These are phyloP conservation scores for Anethum foeniculum DNA, from an alignment of 140 eudicot genomes.

Conservation along the genomic window DNA sequence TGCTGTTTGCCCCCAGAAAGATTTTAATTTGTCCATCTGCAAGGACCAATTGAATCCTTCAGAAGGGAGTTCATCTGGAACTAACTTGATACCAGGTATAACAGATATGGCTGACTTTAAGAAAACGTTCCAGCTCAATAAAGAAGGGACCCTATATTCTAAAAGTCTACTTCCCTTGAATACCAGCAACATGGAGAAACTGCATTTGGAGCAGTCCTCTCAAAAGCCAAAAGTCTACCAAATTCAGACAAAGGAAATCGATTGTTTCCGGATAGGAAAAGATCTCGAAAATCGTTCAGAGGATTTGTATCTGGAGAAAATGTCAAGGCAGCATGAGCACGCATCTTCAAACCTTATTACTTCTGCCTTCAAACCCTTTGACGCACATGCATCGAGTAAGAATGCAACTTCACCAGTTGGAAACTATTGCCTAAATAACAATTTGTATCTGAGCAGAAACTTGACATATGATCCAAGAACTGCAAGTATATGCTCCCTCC, in stretches of 20 bases:
- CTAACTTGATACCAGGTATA: not conserved
- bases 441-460: not conserved
- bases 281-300: not conserved
- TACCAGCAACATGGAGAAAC: not conserved
- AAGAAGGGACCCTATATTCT: constrained; percentile 15
- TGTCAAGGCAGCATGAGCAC: not conserved
- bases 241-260: not conserved
- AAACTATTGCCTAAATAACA: not conserved
- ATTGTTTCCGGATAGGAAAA: not conserved
- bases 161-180: constrained; percentile 2
- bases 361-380: not conserved
- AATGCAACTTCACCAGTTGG: not conserved
- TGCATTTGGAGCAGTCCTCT: not conserved
- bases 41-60: not conserved
- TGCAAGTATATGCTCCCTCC: constrained; percentile 3
- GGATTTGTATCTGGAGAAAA: not conserved
- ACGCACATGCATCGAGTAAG: constrained; percentile 8
- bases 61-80: not conserved
- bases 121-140: constrained; percentile 23
- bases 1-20: not conserved
- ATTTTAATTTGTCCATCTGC: not conserved
- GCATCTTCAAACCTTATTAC: not conserved
- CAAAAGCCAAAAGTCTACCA: not conserved
- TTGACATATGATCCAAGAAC: not conserved
- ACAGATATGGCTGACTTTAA: constrained; percentile 25